A percentile compares a stretch with the other conserved stretches of the same genome.
Conservation (phyloP, 306 rosid species). For the apple (Malus domestica) region DNA sequence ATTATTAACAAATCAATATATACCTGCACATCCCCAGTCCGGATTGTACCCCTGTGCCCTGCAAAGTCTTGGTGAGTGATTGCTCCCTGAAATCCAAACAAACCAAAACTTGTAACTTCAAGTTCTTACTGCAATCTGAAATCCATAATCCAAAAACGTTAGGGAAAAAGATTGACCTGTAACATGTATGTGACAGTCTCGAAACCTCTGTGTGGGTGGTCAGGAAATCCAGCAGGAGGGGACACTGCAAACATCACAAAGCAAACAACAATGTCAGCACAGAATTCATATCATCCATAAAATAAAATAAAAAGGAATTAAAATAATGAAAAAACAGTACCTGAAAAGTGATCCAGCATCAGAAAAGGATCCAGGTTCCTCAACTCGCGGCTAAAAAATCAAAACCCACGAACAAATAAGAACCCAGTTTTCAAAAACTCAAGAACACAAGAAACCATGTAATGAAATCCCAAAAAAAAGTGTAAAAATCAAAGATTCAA, state of each 20-base stretch:
- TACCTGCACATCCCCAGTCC: conserved; percentile 90
- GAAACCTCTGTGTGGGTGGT: conserved; percentile 99
- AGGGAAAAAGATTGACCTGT: conserved; percentile 39
- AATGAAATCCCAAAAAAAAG: not conserved
- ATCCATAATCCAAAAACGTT: not conserved
- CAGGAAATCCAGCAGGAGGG: conserved; percentile 96
- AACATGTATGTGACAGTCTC: conserved; percentile 98
- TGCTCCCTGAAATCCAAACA: conserved; percentile 52
- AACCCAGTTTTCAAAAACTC: conserved; percentile 1
- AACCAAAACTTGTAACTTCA: not conserved
- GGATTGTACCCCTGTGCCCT: conserved; percentile 85
- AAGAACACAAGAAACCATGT: not conserved
- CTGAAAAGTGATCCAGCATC: conserved; percentile 49
- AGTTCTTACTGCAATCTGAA: not conserved
- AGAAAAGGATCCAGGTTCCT: conserved; percentile 55
- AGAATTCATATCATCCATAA: not conserved
- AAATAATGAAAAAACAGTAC: not conserved
- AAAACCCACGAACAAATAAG: conserved; percentile 1
- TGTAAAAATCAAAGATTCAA: too few relatives aligned
- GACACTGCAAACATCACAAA: conserved; percentile 30
- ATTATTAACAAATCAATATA: not conserved
- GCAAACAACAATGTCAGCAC: not conserved
- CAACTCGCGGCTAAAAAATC: conserved; percentile 33
- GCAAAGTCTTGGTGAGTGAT: conserved; percentile 96
- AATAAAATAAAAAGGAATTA: not conserved